Evolutionary conservation across 768 basidiomycete species (phyloP), one percentile per base, ranked within the genome.

Genomic region (Phallus indusiatus): DNA sequence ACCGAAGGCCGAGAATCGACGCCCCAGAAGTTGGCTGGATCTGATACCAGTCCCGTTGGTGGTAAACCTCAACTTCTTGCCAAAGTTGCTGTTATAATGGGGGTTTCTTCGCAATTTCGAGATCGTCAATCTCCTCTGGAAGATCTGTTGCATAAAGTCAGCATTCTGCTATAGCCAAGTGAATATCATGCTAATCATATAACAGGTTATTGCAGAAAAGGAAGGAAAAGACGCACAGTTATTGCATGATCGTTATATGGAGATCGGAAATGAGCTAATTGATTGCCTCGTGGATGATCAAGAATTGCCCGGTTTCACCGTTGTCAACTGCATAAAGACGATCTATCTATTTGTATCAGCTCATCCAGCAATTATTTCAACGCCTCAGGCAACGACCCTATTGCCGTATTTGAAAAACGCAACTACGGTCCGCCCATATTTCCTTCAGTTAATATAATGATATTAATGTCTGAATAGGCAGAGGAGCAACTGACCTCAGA

Each of bases 331-430:
- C 68, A 80, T 96, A 62, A 78, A 88, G 64, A 92, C 92, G 0
- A 85, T 96, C 22, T 84, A 91, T 68, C 71, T 94, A 1, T 84
- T 97, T 64, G 81, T 85, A 6, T 81, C 84, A 1, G 90, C 93
- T 0, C 85, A 93, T 69, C 90, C 94, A 0, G 79, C 83, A 4
- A 78, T 95, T 28, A 77, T 99, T n/a, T 88, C 91, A 22, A 84
- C 85, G 4, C 75, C 81, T 0, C 88, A 90, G 61, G 96, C 94
- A 0, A 85, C 85, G 1, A 89, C 88, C 0, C 76, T 99, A 4
- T 75, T 98, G 2, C 93, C 94, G 0, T 98, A 97, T 68, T 76
- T 99, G 53, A 93, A 92, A 69, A 88, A 85, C 62, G 83, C 88
- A 0, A 79, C 80, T 5, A 83, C 85, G 16, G 92, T 94, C 68